A percentile compares a stretch with the other conserved stretches of the same genome.
phyloP scores from a whole-genome alignment of 352 stramenopile genomes.

The Phytophthora sp. region DNA sequence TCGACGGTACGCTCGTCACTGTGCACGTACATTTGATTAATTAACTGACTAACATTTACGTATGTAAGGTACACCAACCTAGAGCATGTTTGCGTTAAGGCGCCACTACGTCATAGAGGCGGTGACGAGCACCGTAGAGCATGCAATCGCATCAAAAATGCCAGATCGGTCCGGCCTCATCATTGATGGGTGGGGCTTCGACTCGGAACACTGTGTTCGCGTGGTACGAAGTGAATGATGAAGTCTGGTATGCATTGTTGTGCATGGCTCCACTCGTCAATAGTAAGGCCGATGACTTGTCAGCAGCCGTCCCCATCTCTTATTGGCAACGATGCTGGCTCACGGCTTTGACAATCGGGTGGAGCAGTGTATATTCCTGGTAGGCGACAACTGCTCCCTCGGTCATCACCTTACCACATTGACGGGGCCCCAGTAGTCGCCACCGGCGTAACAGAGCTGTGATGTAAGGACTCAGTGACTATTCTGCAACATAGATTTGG shows the following conservation, averaged over 20 bases:
- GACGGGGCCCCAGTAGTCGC: background rate
- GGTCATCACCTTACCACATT: background rate
- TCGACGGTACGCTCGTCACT: slow-evolving; percentile 1
- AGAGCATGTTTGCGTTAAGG: background rate
- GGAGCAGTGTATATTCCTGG: background rate
- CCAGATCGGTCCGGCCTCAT: background rate
- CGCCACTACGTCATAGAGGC: background rate
- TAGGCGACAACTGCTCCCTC: background rate
- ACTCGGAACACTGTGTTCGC: background rate
- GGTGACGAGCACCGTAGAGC: background rate
- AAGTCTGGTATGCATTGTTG: background rate
- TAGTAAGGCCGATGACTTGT: background rate
- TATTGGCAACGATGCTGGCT: background rate
- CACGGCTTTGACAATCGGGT: background rate
- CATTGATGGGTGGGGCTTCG: background rate
- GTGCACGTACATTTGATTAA: background rate
- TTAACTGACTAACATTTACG: background rate
- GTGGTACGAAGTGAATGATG: background rate
- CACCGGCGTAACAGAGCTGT: background rate
- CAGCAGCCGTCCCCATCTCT: background rate
- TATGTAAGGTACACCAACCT: background rate
- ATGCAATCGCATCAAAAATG: background rate
- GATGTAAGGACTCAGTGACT: background rate
- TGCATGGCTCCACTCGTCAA: background rate
- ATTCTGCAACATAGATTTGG: background rate